Evolutionary conservation across 1,284 basidiomycete species (phyloP).

Genomic region (Rhodotorula sp.): DNA sequence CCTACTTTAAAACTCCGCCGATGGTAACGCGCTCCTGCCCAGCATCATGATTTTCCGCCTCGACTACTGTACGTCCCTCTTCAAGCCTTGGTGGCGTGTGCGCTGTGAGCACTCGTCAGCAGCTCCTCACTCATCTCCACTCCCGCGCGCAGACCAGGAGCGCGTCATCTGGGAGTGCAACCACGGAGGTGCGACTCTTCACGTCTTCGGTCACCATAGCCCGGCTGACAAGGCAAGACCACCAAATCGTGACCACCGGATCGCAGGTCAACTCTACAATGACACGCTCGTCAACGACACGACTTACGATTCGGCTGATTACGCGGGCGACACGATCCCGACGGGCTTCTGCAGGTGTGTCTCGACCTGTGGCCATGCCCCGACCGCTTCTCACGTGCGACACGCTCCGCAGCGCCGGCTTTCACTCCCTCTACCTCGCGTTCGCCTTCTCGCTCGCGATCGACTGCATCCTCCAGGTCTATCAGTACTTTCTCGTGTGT

Average conservation of each 20-base stretch:
- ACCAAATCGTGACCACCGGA: accelerated
- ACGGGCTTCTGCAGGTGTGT: slow-evolving; percentile 19
- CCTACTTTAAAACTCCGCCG: no score
- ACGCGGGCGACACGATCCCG: slow-evolving; percentile 10
- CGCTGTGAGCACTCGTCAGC: no score
- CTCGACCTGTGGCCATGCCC: accelerated
- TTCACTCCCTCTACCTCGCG: slow-evolving; percentile 33
- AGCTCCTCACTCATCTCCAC: background rate
- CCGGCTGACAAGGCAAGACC: no score
- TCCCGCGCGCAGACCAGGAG: slow-evolving; percentile 3
- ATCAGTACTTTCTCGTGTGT: slow-evolving; percentile 21
- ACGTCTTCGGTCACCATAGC: no score
- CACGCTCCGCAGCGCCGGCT: slow-evolving; percentile 4
- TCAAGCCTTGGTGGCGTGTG: no score
- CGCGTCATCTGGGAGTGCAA: slow-evolving; percentile 34
- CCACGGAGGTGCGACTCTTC: slow-evolving; percentile 9
- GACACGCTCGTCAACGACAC: slow-evolving; percentile 12
- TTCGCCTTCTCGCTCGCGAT: slow-evolving; percentile 29
- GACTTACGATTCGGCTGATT: background rate
- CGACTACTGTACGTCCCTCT: slow-evolving; percentile 15
- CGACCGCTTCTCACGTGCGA: no score
- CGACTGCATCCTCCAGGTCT: slow-evolving; percentile 27
- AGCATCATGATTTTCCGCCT: slow-evolving; percentile 33
- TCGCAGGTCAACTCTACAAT: slow-evolving; percentile 27
- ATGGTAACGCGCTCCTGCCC: background rate